phyloP scores from a whole-genome alignment of 2,329 filamentous ascomycete species.

The Fusarium lyarnte region DNA sequence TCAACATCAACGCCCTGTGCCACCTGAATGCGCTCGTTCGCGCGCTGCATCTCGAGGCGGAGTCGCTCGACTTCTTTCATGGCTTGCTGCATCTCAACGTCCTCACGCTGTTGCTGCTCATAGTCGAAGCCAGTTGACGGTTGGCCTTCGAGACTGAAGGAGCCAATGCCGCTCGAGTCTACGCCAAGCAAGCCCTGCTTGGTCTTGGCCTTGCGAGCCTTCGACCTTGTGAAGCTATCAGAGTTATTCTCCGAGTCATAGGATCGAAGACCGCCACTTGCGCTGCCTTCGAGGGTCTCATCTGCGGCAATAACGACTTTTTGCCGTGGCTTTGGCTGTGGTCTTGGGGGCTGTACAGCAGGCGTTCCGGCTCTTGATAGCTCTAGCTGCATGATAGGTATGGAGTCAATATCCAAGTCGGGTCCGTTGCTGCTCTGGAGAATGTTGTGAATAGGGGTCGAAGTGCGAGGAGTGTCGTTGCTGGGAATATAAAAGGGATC shows the following conservation, averaged over 20 bases:
- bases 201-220: constrained; percentile 62
- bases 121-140: constrained; percentile 60
- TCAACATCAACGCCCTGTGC: constrained; percentile 74
- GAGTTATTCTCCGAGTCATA: constrained; percentile 66
- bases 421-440: constrained; percentile 76
- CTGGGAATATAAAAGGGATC: constrained; percentile 92
- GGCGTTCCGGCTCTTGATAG: constrained; percentile 64
- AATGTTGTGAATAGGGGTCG: constrained; percentile 83
- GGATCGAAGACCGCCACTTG: constrained; percentile 57
- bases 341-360: constrained; percentile 46
- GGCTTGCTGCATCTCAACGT: constrained; percentile 87
- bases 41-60: constrained; percentile 87
- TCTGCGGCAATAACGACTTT: constrained; percentile 76
- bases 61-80: constrained; percentile 89
- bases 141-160: constrained; percentile 72
- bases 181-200: constrained; percentile 80
- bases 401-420: constrained; percentile 89
- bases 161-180: constrained; percentile 83
- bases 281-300: constrained; percentile 71
- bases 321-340: constrained; percentile 59
- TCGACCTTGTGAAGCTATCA: constrained; percentile 59
- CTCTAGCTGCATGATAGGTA: constrained; percentile 94
- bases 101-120: constrained; percentile 77
- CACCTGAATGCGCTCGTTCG: constrained; percentile 77
- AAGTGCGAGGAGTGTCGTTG: constrained; percentile 66